Evolutionary conservation across 2,329 filamentous ascomycete species (phyloP).

Genomic region (Ophiostoma ulmi): DNA sequence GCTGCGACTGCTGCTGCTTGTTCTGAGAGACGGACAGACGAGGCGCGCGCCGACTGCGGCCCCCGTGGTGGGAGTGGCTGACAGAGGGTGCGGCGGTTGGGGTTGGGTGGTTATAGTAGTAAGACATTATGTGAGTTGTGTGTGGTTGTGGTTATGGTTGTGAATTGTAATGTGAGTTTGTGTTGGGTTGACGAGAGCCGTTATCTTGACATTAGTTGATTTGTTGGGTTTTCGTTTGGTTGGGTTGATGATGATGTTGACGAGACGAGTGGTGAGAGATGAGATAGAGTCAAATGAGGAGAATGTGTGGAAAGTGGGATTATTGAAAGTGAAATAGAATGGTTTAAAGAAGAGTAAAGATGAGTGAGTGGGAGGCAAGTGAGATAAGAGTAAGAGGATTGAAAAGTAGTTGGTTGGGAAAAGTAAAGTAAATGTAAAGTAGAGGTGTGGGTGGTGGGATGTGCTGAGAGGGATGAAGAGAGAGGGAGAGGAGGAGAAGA

Average conservation of each 20-base stretch:
- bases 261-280: neutral
- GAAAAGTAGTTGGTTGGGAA: neutral
- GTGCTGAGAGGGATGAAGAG: neutral
- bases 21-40: conserved; percentile 76
- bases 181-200: neutral
- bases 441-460: conserved; percentile 13
- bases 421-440: neutral
- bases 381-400: neutral
- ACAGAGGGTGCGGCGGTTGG: conserved; percentile 49
- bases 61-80: conserved; percentile 74
- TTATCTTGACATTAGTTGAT: conserved; percentile 12
- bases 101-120: conserved; percentile 58
- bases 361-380: neutral
- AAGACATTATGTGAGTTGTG: conserved; percentile 47
- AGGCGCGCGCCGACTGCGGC: conserved; percentile 78
- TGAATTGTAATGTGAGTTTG: neutral
- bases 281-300: neutral
- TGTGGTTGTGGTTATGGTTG: neutral
- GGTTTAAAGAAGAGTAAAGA: neutral
- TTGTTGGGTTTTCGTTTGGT: neutral
- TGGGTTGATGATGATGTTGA: neutral
- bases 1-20: conserved; percentile 54
- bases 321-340: neutral
- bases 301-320: neutral
- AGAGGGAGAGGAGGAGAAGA: neutral